Conservation (phyloP, 176 grass and related monocot genomes). For the Chloris gayana region DNA sequence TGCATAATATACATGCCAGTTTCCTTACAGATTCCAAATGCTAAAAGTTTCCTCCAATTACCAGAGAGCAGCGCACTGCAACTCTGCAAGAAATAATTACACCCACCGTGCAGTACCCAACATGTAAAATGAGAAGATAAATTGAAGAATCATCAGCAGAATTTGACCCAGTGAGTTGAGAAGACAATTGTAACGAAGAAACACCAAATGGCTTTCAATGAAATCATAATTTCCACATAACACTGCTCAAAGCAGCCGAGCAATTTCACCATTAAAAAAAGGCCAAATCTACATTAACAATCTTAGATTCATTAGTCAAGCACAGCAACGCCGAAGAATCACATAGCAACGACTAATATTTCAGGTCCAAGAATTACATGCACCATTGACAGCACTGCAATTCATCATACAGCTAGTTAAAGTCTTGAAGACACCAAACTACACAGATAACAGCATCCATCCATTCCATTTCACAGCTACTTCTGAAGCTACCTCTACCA, state of each 20-base stretch:
- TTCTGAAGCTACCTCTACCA: neutral
- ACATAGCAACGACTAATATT: neutral
- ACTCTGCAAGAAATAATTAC: neutral
- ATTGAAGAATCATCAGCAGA: neutral
- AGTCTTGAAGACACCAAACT: neutral
- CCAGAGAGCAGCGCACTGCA: neutral
- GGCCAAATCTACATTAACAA: neutral
- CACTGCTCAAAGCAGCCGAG: neutral
- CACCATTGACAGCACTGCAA: neutral
- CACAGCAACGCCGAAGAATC: neutral
- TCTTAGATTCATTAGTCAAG: neutral
- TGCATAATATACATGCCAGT: neutral
- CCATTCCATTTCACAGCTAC: neutral
- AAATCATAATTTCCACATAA: too few species aligned
- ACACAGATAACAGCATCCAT: neutral
- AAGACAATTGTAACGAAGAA: too few species aligned
- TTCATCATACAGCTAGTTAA: neutral
- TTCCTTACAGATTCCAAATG: neutral
- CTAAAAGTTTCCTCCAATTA: neutral
- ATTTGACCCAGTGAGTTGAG: neutral
- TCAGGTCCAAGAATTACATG: neutral
- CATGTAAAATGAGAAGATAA: neutral
- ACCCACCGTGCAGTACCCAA: too few species aligned
- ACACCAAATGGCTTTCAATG: too few species aligned
- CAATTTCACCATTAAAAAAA: neutral